Base-by-base conservation (phyloP, 2,329 filamentous ascomycete genomes). In the Colletotrichum theobromicola region DNA sequence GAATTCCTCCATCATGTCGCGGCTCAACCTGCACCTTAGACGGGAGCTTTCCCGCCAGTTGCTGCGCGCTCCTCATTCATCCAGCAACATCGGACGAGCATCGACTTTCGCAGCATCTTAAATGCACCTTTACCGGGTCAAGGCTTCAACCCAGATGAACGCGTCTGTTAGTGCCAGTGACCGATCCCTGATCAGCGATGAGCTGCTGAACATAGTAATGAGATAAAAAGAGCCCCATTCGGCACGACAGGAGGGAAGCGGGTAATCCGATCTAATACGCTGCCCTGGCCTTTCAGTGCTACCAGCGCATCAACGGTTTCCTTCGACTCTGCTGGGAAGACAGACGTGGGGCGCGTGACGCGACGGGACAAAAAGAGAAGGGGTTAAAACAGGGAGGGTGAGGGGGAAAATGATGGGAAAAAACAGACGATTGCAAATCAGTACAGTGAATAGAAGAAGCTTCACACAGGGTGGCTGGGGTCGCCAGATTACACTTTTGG, bases 401-500 rank as follows among this genome's bases (percentile, higher is more conserved):
- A 13, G 42, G n/a, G 26, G n/a, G 28, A n/a, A 64, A 46, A 37
- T n/a, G n/a, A n/a, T n/a, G n/a, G n/a, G n/a, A n/a, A n/a, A n/a
- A n/a, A n/a, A n/a, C n/a, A n/a, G n/a, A n/a, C n/a, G n/a, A n/a
- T n/a, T n/a, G n/a, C n/a, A n/a, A n/a, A n/a, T n/a, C n/a, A n/a
- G n/a, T n/a, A n/a, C n/a, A n/a, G n/a, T n/a, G n/a, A n/a, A n/a
- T n/a, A n/a, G 21, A 57, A 34, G 28, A 21, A 18, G 37, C 24
- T 28, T 30, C 65, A 64, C 61, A 28, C 34, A 64, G 26, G 35
- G 34, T 28, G 18, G 30, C 24, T 15, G 53, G 66, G 71, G 35
- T 64, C 24, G 50, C 67, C 60, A 70, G 60, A 73, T 64, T 73
- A 50, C 70, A 70, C 57, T 64, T 70, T 57, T 21, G 26, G 26